Conservation (phyloP, 2,329 filamentous ascomycete genomes). For the Exophiala sideris region DNA sequence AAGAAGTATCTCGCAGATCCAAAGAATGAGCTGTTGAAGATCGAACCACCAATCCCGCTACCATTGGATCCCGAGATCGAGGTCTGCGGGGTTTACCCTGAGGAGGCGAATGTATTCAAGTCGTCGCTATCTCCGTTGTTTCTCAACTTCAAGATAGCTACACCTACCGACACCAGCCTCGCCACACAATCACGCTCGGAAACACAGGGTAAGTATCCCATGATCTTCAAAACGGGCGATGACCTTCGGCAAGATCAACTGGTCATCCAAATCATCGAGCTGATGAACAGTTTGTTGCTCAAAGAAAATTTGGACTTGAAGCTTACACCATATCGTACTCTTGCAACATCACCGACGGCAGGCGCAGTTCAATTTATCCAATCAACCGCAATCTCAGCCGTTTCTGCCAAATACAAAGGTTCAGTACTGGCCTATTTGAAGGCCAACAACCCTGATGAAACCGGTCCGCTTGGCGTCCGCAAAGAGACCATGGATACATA, state of each 20-base stretch:
- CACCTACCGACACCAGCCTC: neutral
- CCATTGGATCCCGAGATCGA: conserved; percentile 81
- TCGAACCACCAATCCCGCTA: conserved; percentile 82
- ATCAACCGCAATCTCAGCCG: conserved; percentile 77
- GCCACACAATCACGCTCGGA: conserved; percentile 13
- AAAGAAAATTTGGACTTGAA: conserved; percentile 97
- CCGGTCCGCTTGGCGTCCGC: conserved; percentile 76
- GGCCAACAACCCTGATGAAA: conserved; percentile 82
- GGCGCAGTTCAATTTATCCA: conserved; percentile 93
- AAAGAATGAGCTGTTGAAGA: conserved; percentile 78
- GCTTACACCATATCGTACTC: conserved; percentile 90
- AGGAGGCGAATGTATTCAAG: conserved; percentile 90
- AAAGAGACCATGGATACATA: conserved; percentile 94
- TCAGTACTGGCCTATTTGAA: conserved; percentile 76
- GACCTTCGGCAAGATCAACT: conserved; percentile 95
- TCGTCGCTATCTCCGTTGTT: conserved; percentile 90
- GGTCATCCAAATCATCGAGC: conserved; percentile 93
- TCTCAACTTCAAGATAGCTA: conserved; percentile 79
- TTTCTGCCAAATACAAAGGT: conserved; percentile 78
- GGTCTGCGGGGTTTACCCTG: conserved; percentile 74
- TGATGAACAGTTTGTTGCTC: conserved; percentile 93
- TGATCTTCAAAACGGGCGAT: conserved; percentile 96
- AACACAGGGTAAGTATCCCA: conserved; percentile 71
- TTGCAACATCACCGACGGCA: conserved; percentile 84
- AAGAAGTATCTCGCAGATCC: conserved; percentile 83